These are phyloP conservation scores for Cardamine occulta DNA, from an alignment of 345 rosid species.

Conservation along the genomic window DNA sequence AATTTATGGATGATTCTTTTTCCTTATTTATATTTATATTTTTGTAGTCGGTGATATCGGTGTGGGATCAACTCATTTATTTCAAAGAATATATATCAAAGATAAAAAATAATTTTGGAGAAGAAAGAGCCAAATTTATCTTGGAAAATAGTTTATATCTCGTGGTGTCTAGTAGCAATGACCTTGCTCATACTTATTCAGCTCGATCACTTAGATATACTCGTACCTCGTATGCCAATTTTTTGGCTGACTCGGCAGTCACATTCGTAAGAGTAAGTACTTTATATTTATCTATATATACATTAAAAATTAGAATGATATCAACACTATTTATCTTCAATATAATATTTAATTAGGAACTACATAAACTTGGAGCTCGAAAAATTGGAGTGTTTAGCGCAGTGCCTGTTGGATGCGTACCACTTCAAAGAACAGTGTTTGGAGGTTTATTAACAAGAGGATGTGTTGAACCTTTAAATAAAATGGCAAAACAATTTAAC, in stretches of 20 bases:
- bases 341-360: slow-evolving; percentile 15
- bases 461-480: slow-evolving; percentile 1
- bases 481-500: slow-evolving; percentile 37
- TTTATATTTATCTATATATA: not conserved
- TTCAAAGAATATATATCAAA: slow-evolving; percentile 53
- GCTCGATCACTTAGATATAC: slow-evolving; percentile 38
- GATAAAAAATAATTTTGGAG: slow-evolving; percentile 51
- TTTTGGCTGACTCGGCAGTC: slow-evolving; percentile 47
- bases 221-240: slow-evolving; percentile 45
- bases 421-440: slow-evolving; percentile 33
- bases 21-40: not conserved
- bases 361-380: slow-evolving; percentile 35
- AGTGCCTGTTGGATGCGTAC: slow-evolving; percentile 35
- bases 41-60: slow-evolving; percentile 36
- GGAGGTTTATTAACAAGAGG: slow-evolving; percentile 28
- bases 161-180: slow-evolving; percentile 52
- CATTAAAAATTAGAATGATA: no score
- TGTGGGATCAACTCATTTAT: slow-evolving; percentile 46
- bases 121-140: slow-evolving; percentile 48
- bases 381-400: slow-evolving; percentile 36
- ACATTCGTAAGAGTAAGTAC: slow-evolving; percentile 49
- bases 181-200: slow-evolving; percentile 58
- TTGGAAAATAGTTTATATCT: slow-evolving; percentile 46
- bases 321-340: no score
- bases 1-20: not conserved